These are phyloP conservation scores for Coemansia javaensis DNA, from an alignment of 192 early-diverging fungal species.

Conservation along the genomic window DNA sequence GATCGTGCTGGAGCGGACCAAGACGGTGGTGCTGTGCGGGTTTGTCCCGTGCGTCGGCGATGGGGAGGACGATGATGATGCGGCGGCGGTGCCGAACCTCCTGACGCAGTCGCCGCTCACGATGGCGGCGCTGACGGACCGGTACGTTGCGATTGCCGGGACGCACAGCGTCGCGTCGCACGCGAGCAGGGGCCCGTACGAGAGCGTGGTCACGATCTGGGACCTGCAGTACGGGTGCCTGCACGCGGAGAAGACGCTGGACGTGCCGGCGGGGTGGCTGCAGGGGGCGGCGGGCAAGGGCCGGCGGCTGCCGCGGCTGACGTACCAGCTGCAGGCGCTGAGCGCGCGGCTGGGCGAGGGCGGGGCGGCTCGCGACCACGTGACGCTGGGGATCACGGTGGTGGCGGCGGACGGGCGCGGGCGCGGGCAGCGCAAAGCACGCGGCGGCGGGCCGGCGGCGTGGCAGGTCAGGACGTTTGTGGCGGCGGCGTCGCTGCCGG, in stretches of 20 bases:
- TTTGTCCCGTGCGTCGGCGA: conserved; percentile 34
- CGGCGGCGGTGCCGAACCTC: conserved; percentile 11
- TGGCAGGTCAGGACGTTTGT: conserved; percentile 43
- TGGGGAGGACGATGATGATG: not conserved
- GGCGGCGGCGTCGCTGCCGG: conserved; percentile 38
- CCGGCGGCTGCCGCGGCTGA: conserved; percentile 23
- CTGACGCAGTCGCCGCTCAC: conserved; percentile 36
- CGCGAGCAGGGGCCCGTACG: conserved; percentile 36
- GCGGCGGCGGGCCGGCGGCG: not conserved
- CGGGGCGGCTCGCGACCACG: conserved; percentile 36
- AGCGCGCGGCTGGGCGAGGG: conserved; percentile 24
- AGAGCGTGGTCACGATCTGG: conserved; percentile 46
- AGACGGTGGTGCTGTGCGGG: conserved; percentile 38
- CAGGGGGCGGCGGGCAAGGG: conserved; percentile 10
- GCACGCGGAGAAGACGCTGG: conserved; percentile 38
- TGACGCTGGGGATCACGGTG: conserved; percentile 37
- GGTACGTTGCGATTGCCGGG: conserved; percentile 45
- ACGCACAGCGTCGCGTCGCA: conserved; percentile 49
- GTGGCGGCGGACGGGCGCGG: no score
- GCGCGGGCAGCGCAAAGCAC: no score
- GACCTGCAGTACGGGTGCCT: conserved; percentile 50
- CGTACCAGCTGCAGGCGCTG: conserved; percentile 42
- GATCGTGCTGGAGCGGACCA: conserved; percentile 27
- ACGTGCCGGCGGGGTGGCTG: conserved; percentile 19
- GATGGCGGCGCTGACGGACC: conserved; percentile 34